A percentile compares a stretch with the other conserved stretches of the same genome.
phyloP scores from a whole-genome alignment of 306 rosid genomes.

The Quercus dentata region DNA sequence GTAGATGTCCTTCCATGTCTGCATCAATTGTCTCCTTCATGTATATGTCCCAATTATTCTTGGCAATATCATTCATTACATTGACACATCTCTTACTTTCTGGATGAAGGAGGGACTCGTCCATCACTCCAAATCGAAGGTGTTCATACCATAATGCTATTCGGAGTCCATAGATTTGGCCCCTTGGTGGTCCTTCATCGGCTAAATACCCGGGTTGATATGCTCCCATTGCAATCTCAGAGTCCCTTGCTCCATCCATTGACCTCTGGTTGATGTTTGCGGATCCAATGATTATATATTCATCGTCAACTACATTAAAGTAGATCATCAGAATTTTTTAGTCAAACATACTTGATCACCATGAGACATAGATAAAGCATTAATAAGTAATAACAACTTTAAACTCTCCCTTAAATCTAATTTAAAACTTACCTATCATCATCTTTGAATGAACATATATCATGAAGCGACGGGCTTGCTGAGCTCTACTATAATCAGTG shows the following conservation, averaged over 20 bases:
- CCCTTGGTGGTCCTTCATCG: conserved; percentile 31
- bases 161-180: conserved; percentile 60
- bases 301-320: conserved; percentile 68
- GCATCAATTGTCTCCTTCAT: not conserved
- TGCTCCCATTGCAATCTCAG: conserved; percentile 91
- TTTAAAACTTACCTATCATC: conserved; percentile 72
- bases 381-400: no score
- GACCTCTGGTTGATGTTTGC: conserved; percentile 92
- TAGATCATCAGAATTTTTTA: no score
- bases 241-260: conserved; percentile 91
- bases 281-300: conserved; percentile 85
- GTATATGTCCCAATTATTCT: conserved; percentile 29
- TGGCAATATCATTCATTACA: conserved; percentile 11
- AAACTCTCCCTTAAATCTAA: not conserved
- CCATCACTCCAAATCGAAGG: not conserved
- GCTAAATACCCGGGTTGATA: conserved; percentile 53
- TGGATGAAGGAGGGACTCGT: not conserved
- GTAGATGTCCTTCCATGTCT: conserved; percentile 33
- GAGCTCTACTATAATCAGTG: conserved; percentile 63
- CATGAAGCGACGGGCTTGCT: conserved; percentile 71
- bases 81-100: conserved; percentile 22
- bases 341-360: not conserved
- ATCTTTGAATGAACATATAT: conserved; percentile 94
- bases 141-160: conserved; percentile 70
- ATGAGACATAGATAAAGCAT: no score